These are phyloP conservation scores for Myxozyma vanderwaltii DNA, from an alignment of 805 yeast genomes.

Conservation along the genomic window DNA sequence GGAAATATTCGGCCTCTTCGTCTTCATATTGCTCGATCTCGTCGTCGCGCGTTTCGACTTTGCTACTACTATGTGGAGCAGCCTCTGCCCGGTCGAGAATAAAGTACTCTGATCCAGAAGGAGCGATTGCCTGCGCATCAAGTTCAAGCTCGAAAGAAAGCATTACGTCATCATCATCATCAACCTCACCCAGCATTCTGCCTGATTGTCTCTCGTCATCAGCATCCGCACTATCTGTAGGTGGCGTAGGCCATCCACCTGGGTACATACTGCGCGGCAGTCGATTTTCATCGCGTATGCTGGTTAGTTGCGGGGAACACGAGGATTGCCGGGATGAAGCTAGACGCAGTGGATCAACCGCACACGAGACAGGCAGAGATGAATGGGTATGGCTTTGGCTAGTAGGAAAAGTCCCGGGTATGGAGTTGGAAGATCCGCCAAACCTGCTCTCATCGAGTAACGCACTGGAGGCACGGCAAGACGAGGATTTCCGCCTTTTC, in stretches of 20 bases:
- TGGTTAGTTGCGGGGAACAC: not conserved
- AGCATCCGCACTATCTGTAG: not conserved
- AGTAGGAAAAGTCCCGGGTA: not conserved
- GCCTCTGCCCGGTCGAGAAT: conserved; percentile 1
- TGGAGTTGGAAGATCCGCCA: not conserved
- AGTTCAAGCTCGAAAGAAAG: conserved; percentile 17
- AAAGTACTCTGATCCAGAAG: conserved; percentile 25
- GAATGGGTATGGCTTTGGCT: not conserved
- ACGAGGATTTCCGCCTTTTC: not conserved
- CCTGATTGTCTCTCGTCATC: not conserved
- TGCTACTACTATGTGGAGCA: not conserved
- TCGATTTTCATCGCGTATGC: not conserved
- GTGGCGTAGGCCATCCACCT: conserved; percentile 9
- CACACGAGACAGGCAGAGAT: no score
- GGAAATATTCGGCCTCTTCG: conserved; percentile 12
- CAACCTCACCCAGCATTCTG: not conserved
- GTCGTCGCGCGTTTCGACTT: not conserved
- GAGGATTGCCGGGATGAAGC: not conserved
- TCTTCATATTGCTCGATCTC: conserved; percentile 14
- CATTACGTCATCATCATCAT: conserved; percentile 8
- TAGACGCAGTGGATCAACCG: no score
- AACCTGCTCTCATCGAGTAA: not conserved
- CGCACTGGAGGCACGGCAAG: not conserved
- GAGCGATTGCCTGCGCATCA: conserved; percentile 23
- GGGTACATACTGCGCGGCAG: not conserved